A percentile compares a stretch with the other conserved stretches of the same genome.
Conservation (phyloP, 768 basidiomycete genomes). For the Mycena chlorophos region DNA sequence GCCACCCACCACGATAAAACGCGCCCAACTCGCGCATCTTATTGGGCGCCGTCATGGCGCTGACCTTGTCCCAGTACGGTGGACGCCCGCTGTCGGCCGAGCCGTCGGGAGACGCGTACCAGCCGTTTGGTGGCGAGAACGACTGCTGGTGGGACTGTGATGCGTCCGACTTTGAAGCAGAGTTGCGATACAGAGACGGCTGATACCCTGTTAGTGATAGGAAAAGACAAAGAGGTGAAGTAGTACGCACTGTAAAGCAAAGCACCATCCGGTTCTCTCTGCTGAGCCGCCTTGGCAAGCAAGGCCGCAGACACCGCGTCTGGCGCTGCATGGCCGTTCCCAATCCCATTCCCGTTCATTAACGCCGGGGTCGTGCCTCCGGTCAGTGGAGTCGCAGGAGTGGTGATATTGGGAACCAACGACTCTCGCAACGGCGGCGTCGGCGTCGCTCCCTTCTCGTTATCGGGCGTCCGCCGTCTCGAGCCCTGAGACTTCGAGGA, state of each 20-base stretch:
- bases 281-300: slow-evolving; percentile 3
- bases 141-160: slow-evolving; percentile 71
- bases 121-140: slow-evolving; percentile 62
- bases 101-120: slow-evolving; percentile 35
- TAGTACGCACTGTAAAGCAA: slow-evolving; percentile 9
- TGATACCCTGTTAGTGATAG: slow-evolving; percentile 58
- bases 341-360: neutral
- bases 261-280: slow-evolving; percentile 8
- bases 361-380: neutral
- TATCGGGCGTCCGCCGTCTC: neutral
- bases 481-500: slow-evolving; percentile 38
- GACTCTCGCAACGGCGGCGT: neutral
- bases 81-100: slow-evolving; percentile 44
- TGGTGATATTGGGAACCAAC: slow-evolving; percentile 4
- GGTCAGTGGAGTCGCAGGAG: slow-evolving; percentile 14
- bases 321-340: neutral
- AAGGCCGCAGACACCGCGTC: slow-evolving; percentile 5
- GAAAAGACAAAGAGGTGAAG: neutral
- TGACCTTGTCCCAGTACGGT: slow-evolving; percentile 49
- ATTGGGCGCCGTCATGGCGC: slow-evolving; percentile 37
- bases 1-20: slow-evolving; percentile 63
- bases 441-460: slow-evolving; percentile 15
- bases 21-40: slow-evolving; percentile 36
- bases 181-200: slow-evolving; percentile 62
- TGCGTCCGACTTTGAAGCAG: slow-evolving; percentile 70